These are phyloP conservation scores for Pyrenochaeta sp. DNA, from an alignment of 2,329 filamentous ascomycete species.

Conservation along the genomic window DNA sequence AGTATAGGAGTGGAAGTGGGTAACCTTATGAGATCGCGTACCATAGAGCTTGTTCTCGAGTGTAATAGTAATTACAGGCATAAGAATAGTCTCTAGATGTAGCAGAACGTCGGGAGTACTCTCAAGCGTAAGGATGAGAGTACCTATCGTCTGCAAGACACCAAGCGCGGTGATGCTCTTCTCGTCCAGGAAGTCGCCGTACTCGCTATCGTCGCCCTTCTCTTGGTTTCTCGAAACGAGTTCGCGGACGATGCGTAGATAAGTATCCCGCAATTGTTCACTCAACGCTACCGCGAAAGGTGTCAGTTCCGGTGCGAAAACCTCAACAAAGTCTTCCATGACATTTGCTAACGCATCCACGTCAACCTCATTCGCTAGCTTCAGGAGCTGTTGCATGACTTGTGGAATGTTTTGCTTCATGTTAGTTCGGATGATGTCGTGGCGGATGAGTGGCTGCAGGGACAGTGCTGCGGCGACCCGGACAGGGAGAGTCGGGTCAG, in stretches of 20 bases:
- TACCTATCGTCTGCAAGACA: slow-evolving; percentile 96
- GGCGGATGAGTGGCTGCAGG: slow-evolving; percentile 92
- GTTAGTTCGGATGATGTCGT: slow-evolving; percentile 90
- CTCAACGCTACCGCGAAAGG: slow-evolving; percentile 96
- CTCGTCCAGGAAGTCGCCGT: slow-evolving; percentile 92
- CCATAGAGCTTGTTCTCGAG: slow-evolving; percentile 97
- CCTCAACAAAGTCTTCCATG: slow-evolving; percentile 99
- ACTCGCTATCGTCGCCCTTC: slow-evolving; percentile 78
- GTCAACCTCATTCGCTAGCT: slow-evolving; percentile 96
- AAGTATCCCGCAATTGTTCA: slow-evolving; percentile 95
- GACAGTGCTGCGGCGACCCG: slow-evolving; percentile 93
- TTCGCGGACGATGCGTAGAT: slow-evolving; percentile 90
- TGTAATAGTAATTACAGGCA: slow-evolving; percentile 96
- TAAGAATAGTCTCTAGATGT: slow-evolving; percentile 93
- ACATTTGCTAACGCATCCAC: slow-evolving; percentile 97
- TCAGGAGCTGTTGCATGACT: slow-evolving; percentile 98
- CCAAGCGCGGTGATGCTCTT: slow-evolving; percentile 98
- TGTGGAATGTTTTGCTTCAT: slow-evolving; percentile 99
- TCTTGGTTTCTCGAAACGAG: slow-evolving; percentile 84
- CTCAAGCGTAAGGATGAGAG: slow-evolving; percentile 93
- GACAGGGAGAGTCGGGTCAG: slow-evolving; percentile 90
- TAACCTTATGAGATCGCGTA: slow-evolving; percentile 48
- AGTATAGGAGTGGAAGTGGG: slow-evolving; percentile 10
- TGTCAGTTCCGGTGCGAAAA: slow-evolving; percentile 95
- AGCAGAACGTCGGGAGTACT: slow-evolving; percentile 95